phyloP scores from a whole-genome alignment of 2,329 filamentous ascomycete genomes.

The Penicillium griseofulvum region DNA sequence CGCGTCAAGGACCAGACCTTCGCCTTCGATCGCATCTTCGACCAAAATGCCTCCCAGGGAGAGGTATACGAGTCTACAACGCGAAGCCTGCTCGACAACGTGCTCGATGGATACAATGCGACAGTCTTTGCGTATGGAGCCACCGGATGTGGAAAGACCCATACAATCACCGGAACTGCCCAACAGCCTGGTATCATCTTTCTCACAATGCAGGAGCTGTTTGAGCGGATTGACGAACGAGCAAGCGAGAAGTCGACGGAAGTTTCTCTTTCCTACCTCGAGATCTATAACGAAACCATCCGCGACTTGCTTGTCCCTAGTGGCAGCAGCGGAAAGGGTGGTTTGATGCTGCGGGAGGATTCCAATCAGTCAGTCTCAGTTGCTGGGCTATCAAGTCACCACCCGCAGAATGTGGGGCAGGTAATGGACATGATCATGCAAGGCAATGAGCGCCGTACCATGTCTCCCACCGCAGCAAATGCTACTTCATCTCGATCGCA shows the following conservation, averaged over 20 bases:
- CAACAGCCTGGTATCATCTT: conserved; percentile 98
- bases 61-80: conserved; percentile 97
- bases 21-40: conserved; percentile 93
- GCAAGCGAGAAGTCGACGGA: conserved; percentile 85
- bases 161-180: conserved; percentile 90
- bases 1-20: conserved; percentile 97
- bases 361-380: conserved; percentile 91
- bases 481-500: conserved; percentile 96
- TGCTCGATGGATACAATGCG: conserved; percentile 96
- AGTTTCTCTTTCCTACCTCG: conserved; percentile 87
- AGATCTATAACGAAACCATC: conserved; percentile 99
- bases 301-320: conserved; percentile 87
- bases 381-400: conserved; percentile 83
- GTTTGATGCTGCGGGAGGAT: conserved; percentile 91
- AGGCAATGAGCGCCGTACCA: conserved; percentile 90
- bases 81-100: conserved; percentile 83
- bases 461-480: conserved; percentile 95
- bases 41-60: conserved; percentile 86
- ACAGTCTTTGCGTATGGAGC: conserved; percentile 98
- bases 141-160: conserved; percentile 96
- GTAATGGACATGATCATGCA: conserved; percentile 99
- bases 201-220: conserved; percentile 97
- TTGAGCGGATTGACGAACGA: conserved; percentile 88
- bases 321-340: conserved; percentile 75
- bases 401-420: conserved; percentile 85